phyloP scores from a whole-genome alignment of 2,329 filamentous ascomycete species.

The Volutella citrinella region DNA sequence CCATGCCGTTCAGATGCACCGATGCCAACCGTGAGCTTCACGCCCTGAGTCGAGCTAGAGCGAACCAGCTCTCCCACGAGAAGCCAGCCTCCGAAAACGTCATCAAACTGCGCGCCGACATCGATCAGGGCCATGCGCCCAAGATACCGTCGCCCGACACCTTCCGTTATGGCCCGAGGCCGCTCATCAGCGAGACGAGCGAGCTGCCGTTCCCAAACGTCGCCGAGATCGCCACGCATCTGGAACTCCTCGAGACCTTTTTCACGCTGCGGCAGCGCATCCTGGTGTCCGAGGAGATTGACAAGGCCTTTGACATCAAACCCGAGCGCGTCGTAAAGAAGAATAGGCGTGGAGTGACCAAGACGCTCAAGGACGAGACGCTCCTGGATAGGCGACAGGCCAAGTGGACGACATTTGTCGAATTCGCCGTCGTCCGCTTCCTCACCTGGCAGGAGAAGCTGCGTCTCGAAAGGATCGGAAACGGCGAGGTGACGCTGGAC shows the following conservation, averaged over 20 bases:
- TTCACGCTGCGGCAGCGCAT: conserved; percentile 44
- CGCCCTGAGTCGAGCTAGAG: too few relatives aligned
- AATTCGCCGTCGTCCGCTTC: conserved; percentile 26
- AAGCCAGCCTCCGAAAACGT: too few relatives aligned
- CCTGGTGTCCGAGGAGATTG: conserved; percentile 16
- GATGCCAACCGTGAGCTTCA: too few relatives aligned
- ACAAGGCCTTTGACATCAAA: conserved; percentile 14
- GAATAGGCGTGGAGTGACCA: conserved; percentile 13
- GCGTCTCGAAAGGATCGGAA: neutral
- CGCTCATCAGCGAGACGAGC: too few relatives aligned
- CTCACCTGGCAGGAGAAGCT: conserved; percentile 19
- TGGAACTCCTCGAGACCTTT: conserved; percentile 59
- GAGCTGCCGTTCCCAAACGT: conserved; percentile 6
- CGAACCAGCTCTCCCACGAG: too few relatives aligned
- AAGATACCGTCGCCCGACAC: too few relatives aligned
- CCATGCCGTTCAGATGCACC: too few relatives aligned
- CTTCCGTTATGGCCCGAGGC: too few relatives aligned
- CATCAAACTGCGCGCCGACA: too few relatives aligned
- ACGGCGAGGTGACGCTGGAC: neutral
- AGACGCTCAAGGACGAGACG: conserved; percentile 17
- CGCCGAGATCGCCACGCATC: conserved; percentile 37
- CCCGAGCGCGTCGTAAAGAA: conserved; percentile 14
- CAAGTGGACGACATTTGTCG: conserved; percentile 25
- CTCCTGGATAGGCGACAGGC: conserved; percentile 16
- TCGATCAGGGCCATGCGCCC: too few relatives aligned